Evolutionary conservation across 192 early-diverging fungal genomes (phyloP).

Genomic region (Entomortierella chlamydospora): DNA sequence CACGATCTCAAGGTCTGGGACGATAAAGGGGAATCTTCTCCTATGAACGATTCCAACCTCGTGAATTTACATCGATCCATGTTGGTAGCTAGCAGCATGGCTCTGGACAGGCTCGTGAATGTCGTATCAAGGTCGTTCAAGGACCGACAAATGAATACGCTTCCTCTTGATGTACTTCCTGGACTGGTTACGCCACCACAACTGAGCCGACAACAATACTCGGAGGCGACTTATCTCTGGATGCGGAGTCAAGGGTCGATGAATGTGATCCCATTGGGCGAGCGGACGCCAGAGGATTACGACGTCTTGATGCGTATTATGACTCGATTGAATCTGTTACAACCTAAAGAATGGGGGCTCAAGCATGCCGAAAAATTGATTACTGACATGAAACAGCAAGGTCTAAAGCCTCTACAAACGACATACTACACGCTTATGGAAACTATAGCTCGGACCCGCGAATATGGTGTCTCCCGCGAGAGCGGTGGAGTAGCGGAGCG

Average conservation of each 20-base stretch:
- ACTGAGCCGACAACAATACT: slow-evolving; percentile 16
- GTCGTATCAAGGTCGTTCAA: slow-evolving; percentile 15
- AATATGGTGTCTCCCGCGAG: slow-evolving; percentile 21
- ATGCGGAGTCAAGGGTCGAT: slow-evolving; percentile 3
- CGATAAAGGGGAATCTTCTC: slow-evolving; percentile 4
- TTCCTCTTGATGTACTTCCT: slow-evolving; percentile 30
- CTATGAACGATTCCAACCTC: not conserved
- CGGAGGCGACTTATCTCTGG: slow-evolving; percentile 21
- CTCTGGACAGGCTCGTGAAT: slow-evolving; percentile 27
- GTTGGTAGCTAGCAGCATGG: slow-evolving; percentile 19
- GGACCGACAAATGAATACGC: slow-evolving; percentile 22
- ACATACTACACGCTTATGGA: slow-evolving; percentile 38
- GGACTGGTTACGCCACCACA: slow-evolving; percentile 35
- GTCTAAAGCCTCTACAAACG: slow-evolving; percentile 18
- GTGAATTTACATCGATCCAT: slow-evolving; percentile 20
- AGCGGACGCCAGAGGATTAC: slow-evolving; percentile 33
- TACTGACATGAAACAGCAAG: slow-evolving; percentile 10
- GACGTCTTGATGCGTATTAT: slow-evolving; percentile 22
- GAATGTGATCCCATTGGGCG: slow-evolving; percentile 6
- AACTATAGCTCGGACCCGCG: slow-evolving; percentile 31
- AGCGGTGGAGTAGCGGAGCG: not conserved
- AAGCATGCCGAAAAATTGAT: slow-evolving; percentile 11
- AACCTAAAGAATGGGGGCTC: slow-evolving; percentile 12
- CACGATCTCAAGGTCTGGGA: slow-evolving; percentile 17
- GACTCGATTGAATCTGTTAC: slow-evolving; percentile 31